Conservation (phyloP, 345 rosid species). For the Alliaria petiolata region DNA sequence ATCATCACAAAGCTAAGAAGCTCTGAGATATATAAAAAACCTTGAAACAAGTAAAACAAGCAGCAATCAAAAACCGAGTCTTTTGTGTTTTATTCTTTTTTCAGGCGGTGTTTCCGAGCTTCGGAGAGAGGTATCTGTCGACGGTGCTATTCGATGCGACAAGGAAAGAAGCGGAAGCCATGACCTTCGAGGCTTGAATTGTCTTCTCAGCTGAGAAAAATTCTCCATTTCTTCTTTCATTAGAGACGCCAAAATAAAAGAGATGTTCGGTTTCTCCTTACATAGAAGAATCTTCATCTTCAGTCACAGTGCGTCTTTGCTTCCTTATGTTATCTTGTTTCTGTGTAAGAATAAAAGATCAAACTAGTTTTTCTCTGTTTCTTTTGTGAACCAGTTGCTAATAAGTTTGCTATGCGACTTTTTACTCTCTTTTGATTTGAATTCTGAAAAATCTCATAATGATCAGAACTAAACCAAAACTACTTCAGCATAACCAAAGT, state of each 20-base stretch:
- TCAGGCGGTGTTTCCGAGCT: conserved; percentile 79
- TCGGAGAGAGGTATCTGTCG: conserved; percentile 73
- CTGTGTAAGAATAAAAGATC: not conserved
- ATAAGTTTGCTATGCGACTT: not conserved
- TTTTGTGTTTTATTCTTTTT: not conserved
- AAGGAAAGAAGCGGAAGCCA: conserved; percentile 57
- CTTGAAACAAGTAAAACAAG: not conserved
- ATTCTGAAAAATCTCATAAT: not conserved
- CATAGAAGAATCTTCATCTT: conserved; percentile 1
- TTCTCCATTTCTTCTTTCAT: not conserved
- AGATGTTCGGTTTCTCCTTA: not conserved
- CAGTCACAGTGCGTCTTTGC: conserved; percentile 21
- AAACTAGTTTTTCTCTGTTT: not conserved
- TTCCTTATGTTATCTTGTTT: conserved; percentile 3
- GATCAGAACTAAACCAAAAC: conserved; percentile 58
- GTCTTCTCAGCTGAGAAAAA: not conserved
- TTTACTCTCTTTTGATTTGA: not conserved
- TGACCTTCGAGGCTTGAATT: conserved; percentile 51
- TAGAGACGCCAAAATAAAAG: conserved; percentile 10
- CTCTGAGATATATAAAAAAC: conserved; percentile 8
- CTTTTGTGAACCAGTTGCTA: conserved; percentile 1
- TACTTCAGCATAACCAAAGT: conserved; percentile 59
- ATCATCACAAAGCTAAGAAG: conserved; percentile 1
- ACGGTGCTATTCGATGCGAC: conserved; percentile 64
- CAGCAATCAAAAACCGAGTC: not conserved